These are phyloP conservation scores for Wallacemonas sp. DNA, from an alignment of 208 protist species.

Conservation along the genomic window DNA sequence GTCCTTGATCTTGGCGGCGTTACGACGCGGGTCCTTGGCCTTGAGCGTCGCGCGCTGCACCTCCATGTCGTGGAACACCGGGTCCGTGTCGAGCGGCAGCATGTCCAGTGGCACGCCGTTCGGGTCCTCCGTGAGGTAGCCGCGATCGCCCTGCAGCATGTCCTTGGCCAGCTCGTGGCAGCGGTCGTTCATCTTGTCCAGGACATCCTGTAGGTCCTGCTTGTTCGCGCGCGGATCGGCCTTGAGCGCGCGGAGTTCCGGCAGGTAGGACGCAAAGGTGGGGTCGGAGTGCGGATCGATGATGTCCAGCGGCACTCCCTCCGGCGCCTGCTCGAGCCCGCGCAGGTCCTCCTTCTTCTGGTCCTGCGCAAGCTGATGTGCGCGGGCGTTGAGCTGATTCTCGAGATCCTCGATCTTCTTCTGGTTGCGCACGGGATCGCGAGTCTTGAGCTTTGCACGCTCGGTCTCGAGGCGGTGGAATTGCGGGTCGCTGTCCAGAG, in stretches of 20 bases:
- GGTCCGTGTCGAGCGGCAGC: conserved; percentile 46
- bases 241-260: conserved; percentile 56
- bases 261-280: conserved; percentile 45
- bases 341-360: conserved; percentile 71
- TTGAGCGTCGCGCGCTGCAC: conserved; percentile 62
- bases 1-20: conserved; percentile 65
- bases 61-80: conserved; percentile 58
- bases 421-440: conserved; percentile 49
- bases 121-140: conserved; percentile 55
- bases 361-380: conserved; percentile 56
- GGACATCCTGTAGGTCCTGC: conserved; percentile 36
- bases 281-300: conserved; percentile 59
- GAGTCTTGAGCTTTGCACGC: conserved; percentile 63
- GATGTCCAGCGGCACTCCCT: conserved; percentile 55
- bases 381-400: conserved; percentile 65
- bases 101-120: conserved; percentile 62
- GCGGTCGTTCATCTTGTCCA: conserved; percentile 65
- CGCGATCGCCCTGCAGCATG: conserved; percentile 50
- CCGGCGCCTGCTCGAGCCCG: conserved; percentile 52
- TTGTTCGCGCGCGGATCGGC: conserved; percentile 33
- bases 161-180: conserved; percentile 62
- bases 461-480: conserved; percentile 75
- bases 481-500: conserved; percentile 53
- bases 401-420: conserved; percentile 66
- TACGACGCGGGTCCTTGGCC: conserved; percentile 56